A percentile compares a stretch with the other conserved stretches of the same genome.
Conservation (phyloP, 768 basidiomycete species). For the Boletus tylopilopsis region DNA sequence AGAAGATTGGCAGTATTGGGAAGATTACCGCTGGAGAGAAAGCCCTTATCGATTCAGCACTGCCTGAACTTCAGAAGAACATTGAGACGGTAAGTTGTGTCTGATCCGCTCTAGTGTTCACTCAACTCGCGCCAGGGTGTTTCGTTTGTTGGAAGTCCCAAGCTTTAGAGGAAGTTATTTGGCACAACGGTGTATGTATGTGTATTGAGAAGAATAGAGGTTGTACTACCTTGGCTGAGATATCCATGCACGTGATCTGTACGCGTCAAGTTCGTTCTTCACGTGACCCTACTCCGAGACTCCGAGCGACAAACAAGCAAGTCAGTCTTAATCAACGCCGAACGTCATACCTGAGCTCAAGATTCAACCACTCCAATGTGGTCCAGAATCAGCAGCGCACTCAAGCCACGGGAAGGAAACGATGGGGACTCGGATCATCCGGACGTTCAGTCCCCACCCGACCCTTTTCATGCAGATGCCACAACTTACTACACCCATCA, state of each 20-base stretch:
- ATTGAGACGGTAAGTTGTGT: conserved; percentile 58
- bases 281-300: conserved; percentile 20
- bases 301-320: background rate
- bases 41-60: conserved; percentile 70
- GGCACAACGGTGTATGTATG: conserved; percentile 6
- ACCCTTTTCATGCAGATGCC: conserved; percentile 71
- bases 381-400: conserved; percentile 56
- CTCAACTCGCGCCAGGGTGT: conserved; percentile 19
- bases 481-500: conserved; percentile 77
- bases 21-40: conserved; percentile 68
- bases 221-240: background rate
- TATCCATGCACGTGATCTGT: conserved; percentile 19
- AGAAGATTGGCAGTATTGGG: conserved; percentile 80
- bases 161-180: conserved; percentile 20
- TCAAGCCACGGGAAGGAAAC: conserved; percentile 40
- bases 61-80: conserved; percentile 74
- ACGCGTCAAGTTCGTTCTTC: conserved; percentile 27
- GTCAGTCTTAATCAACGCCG: background rate
- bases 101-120: background rate
- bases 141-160: conserved; percentile 23
- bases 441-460: conserved; percentile 40
- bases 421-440: conserved; percentile 20
- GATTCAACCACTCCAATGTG: conserved; percentile 41
- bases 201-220: conserved; percentile 5
- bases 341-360: background rate